phyloP scores from a whole-genome alignment of 371 early-diverging fungal species.

The Saksenaea oblongispora region DNA sequence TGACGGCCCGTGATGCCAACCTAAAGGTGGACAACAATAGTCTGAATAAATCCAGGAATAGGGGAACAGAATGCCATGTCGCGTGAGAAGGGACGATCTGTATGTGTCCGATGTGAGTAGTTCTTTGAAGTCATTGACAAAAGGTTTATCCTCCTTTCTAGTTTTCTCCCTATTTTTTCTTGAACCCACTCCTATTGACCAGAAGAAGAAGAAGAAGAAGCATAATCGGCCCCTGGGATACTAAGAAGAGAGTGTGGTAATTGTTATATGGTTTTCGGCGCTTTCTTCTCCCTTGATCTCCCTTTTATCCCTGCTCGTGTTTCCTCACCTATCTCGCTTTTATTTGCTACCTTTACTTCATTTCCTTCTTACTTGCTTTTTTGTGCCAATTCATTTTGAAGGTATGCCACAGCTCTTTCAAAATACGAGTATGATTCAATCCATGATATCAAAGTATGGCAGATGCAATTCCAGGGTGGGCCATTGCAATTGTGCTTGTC shows the following conservation, averaged over 20 bases:
- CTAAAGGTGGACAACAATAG: no score
- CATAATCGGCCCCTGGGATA: background rate
- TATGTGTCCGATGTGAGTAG: no score
- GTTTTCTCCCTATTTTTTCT: background rate
- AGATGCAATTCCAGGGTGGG: background rate
- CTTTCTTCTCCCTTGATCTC: background rate
- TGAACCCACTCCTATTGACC: background rate
- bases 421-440: background rate
- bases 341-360: background rate
- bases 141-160: background rate
- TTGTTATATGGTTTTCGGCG: background rate
- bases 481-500: background rate
- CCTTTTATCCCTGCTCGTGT: background rate
- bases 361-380: background rate
- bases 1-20: no score
- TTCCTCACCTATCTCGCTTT: background rate
- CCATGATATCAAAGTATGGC: conserved; percentile 1
- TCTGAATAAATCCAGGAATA: no score
- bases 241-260: background rate
- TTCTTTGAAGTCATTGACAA: background rate
- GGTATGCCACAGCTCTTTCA: conserved; percentile 1
- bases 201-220: background rate
- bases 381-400: background rate
- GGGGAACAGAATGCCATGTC: no score
- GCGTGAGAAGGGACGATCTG: no score